phyloP scores from a whole-genome alignment of 225 moss, liverwort and hornwort species.

The Climacium dendroides region DNA sequence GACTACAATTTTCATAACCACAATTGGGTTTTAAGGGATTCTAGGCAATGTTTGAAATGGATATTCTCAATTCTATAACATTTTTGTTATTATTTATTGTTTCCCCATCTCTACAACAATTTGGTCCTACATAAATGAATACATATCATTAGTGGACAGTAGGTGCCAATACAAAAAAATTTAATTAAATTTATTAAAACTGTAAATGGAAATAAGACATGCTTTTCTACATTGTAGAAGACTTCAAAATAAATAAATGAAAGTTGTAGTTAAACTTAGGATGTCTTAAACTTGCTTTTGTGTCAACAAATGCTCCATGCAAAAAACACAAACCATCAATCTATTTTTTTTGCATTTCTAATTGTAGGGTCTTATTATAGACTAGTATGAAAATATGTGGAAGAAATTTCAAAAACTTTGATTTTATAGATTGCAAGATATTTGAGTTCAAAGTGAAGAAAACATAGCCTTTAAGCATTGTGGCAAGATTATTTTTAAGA shows the following conservation, averaged over 20 bases:
- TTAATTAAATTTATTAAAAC: rapidly evolving
- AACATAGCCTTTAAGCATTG: too few species aligned
- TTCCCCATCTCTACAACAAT: background rate
- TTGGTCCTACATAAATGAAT: background rate
- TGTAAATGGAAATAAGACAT: background rate
- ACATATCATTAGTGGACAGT: background rate
- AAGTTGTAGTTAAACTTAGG: background rate
- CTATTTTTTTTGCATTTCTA: background rate
- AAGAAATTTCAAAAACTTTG: background rate
- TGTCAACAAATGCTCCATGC: rapidly evolving
- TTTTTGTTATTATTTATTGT: background rate
- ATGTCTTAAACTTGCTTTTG: background rate
- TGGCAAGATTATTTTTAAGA: too few species aligned
- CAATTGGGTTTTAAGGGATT: background rate
- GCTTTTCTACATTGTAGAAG: background rate
- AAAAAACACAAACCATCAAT: background rate
- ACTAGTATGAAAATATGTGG: rapidly evolving
- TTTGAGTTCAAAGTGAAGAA: too few species aligned
- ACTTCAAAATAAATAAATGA: background rate
- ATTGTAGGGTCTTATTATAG: background rate
- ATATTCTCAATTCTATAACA: rapidly evolving
- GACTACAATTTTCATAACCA: rapidly evolving
- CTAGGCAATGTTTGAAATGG: background rate
- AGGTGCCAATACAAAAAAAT: too few species aligned
- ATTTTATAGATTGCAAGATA: background rate